Evolutionary conservation across 2,329 filamentous ascomycete species (phyloP), one percentile per base, ranked within the genome.

Genomic region (Botrytis hyacinthi): DNA sequence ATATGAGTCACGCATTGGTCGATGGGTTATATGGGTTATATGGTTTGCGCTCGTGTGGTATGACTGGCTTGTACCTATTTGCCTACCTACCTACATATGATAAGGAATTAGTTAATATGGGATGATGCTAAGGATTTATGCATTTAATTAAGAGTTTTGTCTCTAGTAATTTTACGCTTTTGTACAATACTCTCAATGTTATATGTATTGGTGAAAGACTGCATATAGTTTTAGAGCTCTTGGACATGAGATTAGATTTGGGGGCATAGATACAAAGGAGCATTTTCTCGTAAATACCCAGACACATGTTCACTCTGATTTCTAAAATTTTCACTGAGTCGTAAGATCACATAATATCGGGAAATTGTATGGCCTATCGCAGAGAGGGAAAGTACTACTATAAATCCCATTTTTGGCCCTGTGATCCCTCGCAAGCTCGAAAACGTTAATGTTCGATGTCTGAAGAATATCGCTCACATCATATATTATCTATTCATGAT

Each of bases 391-490:
- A 37, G 37, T 37, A 37, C 7, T 37, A 29, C 7, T 4, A 7
- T 18, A 18, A 3, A 29, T 7, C 0, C 1, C 12, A 16, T 29
- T 54, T 16, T 29, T 29, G 0, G 26, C n/a, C 12, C 14, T 16
- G n/a, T 16, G 5, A 7, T 54, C 7, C 7, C n/a, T 54, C 26
- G 26, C 12, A 54, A 18, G 12, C 14, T 54, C n/a, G 18, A 3
- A 16, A 54, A 7, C 12, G 2, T 1, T 54, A 7, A 3, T 54
- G 0, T 54, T 54, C 6, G 8, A 54, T 18, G 26, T n/a, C 6
- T 1, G 5, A 8, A n/a, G 10, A 14, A 18, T 54, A n/a, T n/a
- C 12, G 26, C 14, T 54, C 14, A 18, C 0, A 7, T 29, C 14
- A 57, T 12, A 57, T n/a, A 18, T 29, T 9, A 29, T 32, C 1